Conservation (phyloP, 2,329 filamentous ascomycete genomes). For the Nigrograna mackinnonii region DNA sequence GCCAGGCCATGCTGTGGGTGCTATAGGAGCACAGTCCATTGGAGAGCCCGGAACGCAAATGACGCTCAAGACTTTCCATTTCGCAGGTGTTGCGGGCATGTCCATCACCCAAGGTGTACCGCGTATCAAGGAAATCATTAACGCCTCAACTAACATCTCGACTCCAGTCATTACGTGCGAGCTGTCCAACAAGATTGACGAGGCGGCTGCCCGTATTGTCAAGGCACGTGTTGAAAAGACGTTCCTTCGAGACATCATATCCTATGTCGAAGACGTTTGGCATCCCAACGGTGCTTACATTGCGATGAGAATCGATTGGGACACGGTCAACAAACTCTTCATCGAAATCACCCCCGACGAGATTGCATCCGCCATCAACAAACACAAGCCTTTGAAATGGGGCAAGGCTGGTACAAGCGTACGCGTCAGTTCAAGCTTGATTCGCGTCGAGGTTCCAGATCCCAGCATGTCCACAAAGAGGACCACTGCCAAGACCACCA, state of each 20-base stretch:
- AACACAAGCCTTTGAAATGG: conserved; percentile 82
- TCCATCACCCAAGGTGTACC: conserved; percentile 99
- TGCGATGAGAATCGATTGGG: conserved; percentile 78
- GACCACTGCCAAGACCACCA: conserved; percentile 23
- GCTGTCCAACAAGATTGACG: conserved; percentile 73
- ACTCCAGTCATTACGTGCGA: conserved; percentile 92
- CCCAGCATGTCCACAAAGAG: conserved; percentile 29
- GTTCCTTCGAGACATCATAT: conserved; percentile 78
- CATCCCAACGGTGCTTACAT: conserved; percentile 75
- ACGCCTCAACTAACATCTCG: conserved; percentile 90
- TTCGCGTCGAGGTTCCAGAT: conserved; percentile 73
- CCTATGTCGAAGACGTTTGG: conserved; percentile 87
- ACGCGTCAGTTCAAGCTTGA: conserved; percentile 47
- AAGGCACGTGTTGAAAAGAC: conserved; percentile 96
- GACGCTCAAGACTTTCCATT: conserved; percentile 99
- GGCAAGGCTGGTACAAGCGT: conserved; percentile 64
- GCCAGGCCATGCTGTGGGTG: conserved; percentile 92
- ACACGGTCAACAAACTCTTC: conserved; percentile 78
- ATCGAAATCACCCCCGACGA: conserved; percentile 76
- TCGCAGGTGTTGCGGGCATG: conserved; percentile 99
- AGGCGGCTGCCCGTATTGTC: conserved; percentile 83
- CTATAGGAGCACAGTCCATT: conserved; percentile 95
- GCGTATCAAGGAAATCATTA: conserved; percentile 99
- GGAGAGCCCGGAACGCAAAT: conserved; percentile 98
- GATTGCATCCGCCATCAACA: conserved; percentile 76